Base-by-base conservation (phyloP, 2,329 filamentous ascomycete species). In the Polytolypa hystricis region DNA sequence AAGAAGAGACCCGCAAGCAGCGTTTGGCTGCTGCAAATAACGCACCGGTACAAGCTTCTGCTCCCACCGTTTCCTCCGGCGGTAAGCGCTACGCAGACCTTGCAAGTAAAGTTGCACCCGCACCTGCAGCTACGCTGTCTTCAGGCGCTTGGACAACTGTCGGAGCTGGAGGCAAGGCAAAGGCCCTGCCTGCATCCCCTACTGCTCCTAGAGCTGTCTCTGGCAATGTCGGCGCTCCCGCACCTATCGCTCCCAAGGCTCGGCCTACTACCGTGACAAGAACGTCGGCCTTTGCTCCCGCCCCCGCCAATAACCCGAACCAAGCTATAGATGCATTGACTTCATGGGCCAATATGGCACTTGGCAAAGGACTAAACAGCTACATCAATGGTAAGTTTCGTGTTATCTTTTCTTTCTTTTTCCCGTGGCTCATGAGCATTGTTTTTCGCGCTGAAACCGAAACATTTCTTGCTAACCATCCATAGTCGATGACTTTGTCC, bases 41-140 rank as follows among this genome's bases (percentile, higher is more conserved):
- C 5, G 61, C 69, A 2, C 73, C 75, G 48, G 60, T 66, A 16
- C 64, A 59, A 17, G 59, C 56, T 26, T 51, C 58, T 4, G 62
- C 65, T 41, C 61, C 64, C 25, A 56, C 63, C 8, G 59, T 62
- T 19, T 52, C 63, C 17, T 50, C 69, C 28, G 58, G 62, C 43
- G 81, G 83, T 26, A 96, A 96, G 67, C 82, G 89, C 38, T 96
- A 96, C 58, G 89, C 91, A 14, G 91, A 95, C 57, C 75, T 98
- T 18, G 91, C 91, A 5, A 78, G 85, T 57, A 95, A 95, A 67
- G 69, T 68, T 19, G 61, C 70, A 23, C 57, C 69, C 14, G 58
- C 66, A 15, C 60, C 56, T 41, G 47, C 62, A 5, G 51, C 65
- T 38, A 52, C 66, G 15, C n/a, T n/a, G n/a, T 53, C 65, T n/a